phyloP scores from a whole-genome alignment of 306 rosid species.

The Hippophae rhamnoides region DNA sequence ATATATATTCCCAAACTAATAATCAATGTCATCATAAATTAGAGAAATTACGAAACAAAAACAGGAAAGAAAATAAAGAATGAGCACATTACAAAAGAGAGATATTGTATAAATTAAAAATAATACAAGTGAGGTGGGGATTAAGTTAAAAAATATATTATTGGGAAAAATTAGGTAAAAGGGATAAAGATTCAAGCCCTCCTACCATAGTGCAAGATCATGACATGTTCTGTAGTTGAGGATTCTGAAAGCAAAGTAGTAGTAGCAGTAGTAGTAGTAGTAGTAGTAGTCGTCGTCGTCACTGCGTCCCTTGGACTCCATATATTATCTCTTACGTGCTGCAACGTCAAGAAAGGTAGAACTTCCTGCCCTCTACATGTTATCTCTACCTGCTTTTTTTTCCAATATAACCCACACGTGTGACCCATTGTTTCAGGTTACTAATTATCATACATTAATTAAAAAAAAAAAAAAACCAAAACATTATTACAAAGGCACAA shows the following conservation, averaged over 20 bases:
- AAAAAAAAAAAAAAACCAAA: too few species aligned
- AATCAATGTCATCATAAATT: too few species aligned
- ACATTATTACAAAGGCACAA: neutral
- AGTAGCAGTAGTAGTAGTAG: too few species aligned
- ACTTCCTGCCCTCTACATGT: conserved; percentile 86
- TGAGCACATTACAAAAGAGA: too few species aligned
- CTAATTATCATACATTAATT: too few species aligned
- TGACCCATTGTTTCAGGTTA: neutral
- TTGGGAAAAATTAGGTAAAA: too few species aligned
- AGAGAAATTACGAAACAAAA: too few species aligned
- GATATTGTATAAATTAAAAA: too few species aligned
- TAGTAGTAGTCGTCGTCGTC: neutral
- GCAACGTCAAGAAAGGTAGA: conserved; percentile 75
- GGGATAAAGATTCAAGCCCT: conserved; percentile 9
- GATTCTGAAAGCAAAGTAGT: conserved; percentile 61
- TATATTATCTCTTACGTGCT: conserved; percentile 82
- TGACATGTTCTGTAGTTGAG: conserved; percentile 65
- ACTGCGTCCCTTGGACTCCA: conserved; percentile 60
- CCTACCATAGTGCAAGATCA: conserved; percentile 76
- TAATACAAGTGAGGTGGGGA: too few species aligned
- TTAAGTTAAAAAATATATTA: too few species aligned
- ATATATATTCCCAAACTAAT: too few species aligned
- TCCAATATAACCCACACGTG: neutral
- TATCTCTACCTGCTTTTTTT: conserved; percentile 73
- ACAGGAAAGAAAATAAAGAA: too few species aligned